These are phyloP conservation scores for Aureobasidium subglaciale DNA, from an alignment of 2,329 filamentous ascomycete genomes.

Conservation along the genomic window DNA sequence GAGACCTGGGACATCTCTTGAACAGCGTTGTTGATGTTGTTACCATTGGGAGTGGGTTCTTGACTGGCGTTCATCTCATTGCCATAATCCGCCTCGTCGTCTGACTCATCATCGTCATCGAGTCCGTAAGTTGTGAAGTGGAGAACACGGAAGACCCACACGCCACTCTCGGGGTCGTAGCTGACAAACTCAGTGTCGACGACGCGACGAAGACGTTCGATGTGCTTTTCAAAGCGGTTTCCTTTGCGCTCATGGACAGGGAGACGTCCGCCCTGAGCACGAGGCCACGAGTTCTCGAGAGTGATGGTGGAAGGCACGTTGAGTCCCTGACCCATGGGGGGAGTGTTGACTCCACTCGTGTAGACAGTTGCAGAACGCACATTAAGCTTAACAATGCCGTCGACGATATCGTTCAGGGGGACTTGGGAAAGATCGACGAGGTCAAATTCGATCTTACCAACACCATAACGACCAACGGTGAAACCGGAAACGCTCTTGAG, in stretches of 20 bases:
- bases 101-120: constrained; percentile 56
- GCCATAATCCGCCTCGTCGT: constrained; percentile 33
- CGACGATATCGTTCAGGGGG: constrained; percentile 72
- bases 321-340: constrained; percentile 74
- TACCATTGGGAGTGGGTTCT: constrained; percentile 17
- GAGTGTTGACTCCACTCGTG: constrained; percentile 66
- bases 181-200: constrained; percentile 71
- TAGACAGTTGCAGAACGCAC: constrained; percentile 85
- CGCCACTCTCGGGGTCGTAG: constrained; percentile 72
- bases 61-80: constrained; percentile 1
- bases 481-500: constrained; percentile 68
- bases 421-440: constrained; percentile 75
- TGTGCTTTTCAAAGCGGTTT: constrained; percentile 69
- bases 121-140: constrained; percentile 96
- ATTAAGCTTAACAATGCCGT: constrained; percentile 66
- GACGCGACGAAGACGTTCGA: constrained; percentile 73
- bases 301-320: constrained; percentile 85
- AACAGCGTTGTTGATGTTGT: constrained; percentile 14
- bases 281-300: constrained; percentile 91
- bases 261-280: constrained; percentile 54
- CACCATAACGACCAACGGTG: constrained; percentile 72
- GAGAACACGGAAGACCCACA: constrained; percentile 89
- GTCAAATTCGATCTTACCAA: constrained; percentile 77
- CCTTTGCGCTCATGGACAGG: constrained; percentile 52
- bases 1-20: constrained; percentile 16